These are phyloP conservation scores for Myriosclerotinia scirpicola DNA, from an alignment of 2,329 filamentous ascomycete species.

Conservation along the genomic window DNA sequence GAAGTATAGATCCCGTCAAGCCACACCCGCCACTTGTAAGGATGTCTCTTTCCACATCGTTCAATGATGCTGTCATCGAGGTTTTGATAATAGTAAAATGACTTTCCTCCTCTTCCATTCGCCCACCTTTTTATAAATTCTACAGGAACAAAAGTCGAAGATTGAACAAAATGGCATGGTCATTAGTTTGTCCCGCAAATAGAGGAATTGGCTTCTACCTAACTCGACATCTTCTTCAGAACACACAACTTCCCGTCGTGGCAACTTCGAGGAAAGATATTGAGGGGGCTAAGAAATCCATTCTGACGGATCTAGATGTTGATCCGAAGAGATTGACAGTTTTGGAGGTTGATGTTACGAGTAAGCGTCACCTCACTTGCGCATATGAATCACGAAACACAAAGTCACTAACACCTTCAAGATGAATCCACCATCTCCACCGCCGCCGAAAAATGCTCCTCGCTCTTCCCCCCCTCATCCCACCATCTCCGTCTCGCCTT, in stretches of 20 bases:
- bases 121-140: neutral
- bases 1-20: constrained; percentile 14
- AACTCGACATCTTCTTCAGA: constrained; percentile 56
- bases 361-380: constrained; percentile 42
- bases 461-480: constrained; percentile 51
- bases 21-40: constrained; percentile 22
- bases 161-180: constrained; percentile 36
- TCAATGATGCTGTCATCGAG: constrained; percentile 23
- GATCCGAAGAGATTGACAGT: constrained; percentile 50
- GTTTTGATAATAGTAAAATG: neutral
- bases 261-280: constrained; percentile 59
- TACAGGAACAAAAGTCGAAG: neutral
- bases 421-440: constrained; percentile 63
- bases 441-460: constrained; percentile 52
- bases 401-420: constrained; percentile 19
- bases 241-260: constrained; percentile 57
- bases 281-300: constrained; percentile 48
- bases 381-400: neutral
- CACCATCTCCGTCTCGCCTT: constrained; percentile 69
- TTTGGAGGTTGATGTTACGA: constrained; percentile 56
- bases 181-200: constrained; percentile 57
- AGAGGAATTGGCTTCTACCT: constrained; percentile 64
- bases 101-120: neutral
- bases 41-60: neutral
- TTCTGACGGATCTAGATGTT: constrained; percentile 51